Percentiles rank a stretch among this genome's conserved stretches.
Evolutionary conservation across 2,329 filamentous ascomycete genomes (phyloP).

Genomic region (Corniculantispora saksenae): DNA sequence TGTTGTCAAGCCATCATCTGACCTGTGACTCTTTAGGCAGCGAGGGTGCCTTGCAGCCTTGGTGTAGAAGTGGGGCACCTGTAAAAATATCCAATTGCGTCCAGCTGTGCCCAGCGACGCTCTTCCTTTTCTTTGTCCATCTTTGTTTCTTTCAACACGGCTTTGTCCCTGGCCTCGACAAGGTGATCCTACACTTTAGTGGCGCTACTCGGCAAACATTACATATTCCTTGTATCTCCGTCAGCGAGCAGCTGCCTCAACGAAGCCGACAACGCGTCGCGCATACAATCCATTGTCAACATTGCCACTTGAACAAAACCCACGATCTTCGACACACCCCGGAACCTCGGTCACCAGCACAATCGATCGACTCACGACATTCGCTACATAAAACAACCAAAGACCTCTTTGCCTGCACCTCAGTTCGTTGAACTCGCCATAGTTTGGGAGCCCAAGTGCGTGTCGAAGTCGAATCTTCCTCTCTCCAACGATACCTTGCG

Average conservation of each 20-base stretch:
- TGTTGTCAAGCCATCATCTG: neutral
- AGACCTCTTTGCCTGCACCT: neutral
- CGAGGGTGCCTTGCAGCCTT: conserved; percentile 7
- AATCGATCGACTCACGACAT: neutral
- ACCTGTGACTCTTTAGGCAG: neutral
- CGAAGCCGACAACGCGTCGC: neutral
- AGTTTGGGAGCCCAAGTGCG: neutral
- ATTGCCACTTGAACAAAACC: neutral
- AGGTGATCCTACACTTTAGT: neutral
- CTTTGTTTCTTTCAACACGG: neutral
- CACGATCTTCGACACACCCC: neutral
- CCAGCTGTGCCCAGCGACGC: neutral
- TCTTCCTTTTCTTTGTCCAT: conserved; percentile 9
- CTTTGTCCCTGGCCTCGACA: neutral
- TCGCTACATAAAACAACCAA: neutral
- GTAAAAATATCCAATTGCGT: conserved; percentile 3
- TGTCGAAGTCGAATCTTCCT: conserved; percentile 1
- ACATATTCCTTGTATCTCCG: neutral
- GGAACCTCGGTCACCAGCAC: neutral
- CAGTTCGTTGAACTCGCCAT: neutral
- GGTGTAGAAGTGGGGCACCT: conserved; percentile 9
- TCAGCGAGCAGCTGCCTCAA: neutral
- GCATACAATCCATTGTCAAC: neutral
- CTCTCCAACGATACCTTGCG: conserved; percentile 7
- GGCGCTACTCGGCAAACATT: neutral